These are phyloP conservation scores for Ananas comosus DNA, from an alignment of 176 grass and related monocot genomes.

Conservation along the genomic window DNA sequence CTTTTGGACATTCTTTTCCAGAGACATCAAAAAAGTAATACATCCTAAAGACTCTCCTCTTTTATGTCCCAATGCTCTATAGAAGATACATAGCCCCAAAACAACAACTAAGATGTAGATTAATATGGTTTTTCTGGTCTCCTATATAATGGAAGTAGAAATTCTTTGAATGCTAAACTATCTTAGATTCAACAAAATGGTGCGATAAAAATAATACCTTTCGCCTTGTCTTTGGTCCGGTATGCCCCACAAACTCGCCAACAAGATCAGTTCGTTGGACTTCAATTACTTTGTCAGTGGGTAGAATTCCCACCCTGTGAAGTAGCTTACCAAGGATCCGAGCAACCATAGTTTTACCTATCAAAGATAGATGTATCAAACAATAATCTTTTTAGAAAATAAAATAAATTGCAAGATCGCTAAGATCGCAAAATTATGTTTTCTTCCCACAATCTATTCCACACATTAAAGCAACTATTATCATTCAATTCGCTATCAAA, in stretches of 20 bases:
- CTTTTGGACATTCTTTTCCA: not conserved
- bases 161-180: not conserved
- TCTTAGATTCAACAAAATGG: not conserved
- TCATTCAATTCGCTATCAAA: too few relatives aligned
- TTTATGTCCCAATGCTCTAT: too few relatives aligned
- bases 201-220: slow-evolving; percentile 45
- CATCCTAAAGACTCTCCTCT: too few relatives aligned
- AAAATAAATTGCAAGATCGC: too few relatives aligned
- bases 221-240: slow-evolving; percentile 86
- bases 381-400: slow-evolving; percentile 5
- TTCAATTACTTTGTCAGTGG: slow-evolving; percentile 87
- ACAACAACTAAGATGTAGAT: too few relatives aligned
- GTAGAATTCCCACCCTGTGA: slow-evolving; percentile 73
- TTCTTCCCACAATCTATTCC: too few relatives aligned
- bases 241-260: slow-evolving; percentile 97
- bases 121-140: too few relatives aligned
- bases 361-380: slow-evolving; percentile 26
- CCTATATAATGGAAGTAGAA: too few relatives aligned
- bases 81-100: too few relatives aligned
- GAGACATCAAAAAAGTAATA: too few relatives aligned
- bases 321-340: slow-evolving; percentile 90
- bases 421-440: too few relatives aligned
- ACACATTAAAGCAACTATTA: too few relatives aligned
- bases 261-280: slow-evolving; percentile 98
- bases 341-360: slow-evolving; percentile 99